A percentile compares a stretch with the other conserved stretches of the same genome.
Conservation (phyloP, 148 eudicot genomes). For the Cornus florida region DNA sequence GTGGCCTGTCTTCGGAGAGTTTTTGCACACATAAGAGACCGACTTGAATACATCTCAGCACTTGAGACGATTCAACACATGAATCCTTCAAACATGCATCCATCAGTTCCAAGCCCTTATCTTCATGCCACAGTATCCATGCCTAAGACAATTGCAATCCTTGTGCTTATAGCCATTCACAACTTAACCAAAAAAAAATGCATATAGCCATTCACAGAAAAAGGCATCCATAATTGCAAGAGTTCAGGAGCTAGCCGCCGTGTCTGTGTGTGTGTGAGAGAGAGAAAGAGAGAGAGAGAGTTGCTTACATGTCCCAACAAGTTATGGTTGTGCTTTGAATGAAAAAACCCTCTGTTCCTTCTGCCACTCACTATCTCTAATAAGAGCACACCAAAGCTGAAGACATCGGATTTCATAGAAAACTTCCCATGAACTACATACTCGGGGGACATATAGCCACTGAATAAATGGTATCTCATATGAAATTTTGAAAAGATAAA, state of each 20-base stretch:
- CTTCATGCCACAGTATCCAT: not conserved
- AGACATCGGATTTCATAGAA: not conserved
- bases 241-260: not conserved
- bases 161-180: not conserved
- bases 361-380: not conserved
- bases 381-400: not conserved
- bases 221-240: not conserved
- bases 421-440: not conserved
- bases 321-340: not conserved
- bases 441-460: not conserved
- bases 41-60: slow-evolving; percentile 25
- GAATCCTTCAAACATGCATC: not conserved
- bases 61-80: slow-evolving; percentile 4
- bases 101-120: not conserved
- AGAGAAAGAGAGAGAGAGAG: not conserved
- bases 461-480: not conserved
- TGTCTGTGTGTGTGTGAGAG: no score
- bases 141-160: not conserved
- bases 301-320: not conserved
- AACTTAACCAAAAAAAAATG: no score
- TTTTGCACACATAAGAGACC: slow-evolving; percentile 28
- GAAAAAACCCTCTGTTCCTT: not conserved
- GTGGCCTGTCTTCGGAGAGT: slow-evolving; percentile 22
- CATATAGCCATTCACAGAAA: no score
- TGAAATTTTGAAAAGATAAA: not conserved